These are phyloP conservation scores for Lentinula raphanica DNA, from an alignment of 768 basidiomycete species.

Conservation along the genomic window DNA sequence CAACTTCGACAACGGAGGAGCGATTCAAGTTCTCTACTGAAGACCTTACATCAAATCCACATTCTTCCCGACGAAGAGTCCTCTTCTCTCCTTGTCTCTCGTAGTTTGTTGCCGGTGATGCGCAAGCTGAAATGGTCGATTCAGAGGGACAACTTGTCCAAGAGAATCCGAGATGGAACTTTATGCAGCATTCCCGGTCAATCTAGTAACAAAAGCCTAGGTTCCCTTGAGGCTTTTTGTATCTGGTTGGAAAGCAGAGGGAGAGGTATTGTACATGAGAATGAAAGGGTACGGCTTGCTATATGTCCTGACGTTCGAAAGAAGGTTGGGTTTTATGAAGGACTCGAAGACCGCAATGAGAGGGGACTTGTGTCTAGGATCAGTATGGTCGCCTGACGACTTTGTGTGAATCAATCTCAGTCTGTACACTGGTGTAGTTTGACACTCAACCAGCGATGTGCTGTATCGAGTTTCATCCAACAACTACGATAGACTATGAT, in stretches of 20 bases:
- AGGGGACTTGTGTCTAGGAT: not conserved
- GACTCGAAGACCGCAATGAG: constrained; percentile 13
- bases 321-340: constrained; percentile 58
- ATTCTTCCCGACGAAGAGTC: constrained; percentile 63
- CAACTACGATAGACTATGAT: no score
- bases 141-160: constrained; percentile 57
- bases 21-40: constrained; percentile 27
- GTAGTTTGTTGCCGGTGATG: constrained; percentile 57
- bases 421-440: no score
- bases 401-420: not conserved
- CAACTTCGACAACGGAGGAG: constrained; percentile 47
- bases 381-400: not conserved
- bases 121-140: constrained; percentile 69
- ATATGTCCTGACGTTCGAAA: constrained; percentile 60
- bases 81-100: constrained; percentile 50
- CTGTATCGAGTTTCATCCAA: no score
- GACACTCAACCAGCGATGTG: no score
- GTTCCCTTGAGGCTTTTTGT: constrained; percentile 33
- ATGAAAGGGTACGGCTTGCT: constrained; percentile 62
- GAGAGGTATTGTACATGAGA: constrained; percentile 46
- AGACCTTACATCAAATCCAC: constrained; percentile 41
- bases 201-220: constrained; percentile 11
- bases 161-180: constrained; percentile 44
- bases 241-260: constrained; percentile 57
- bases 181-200: constrained; percentile 14